Evolutionary conservation across 805 yeast genomes (phyloP).

Genomic region (Saturnispora hagleri): DNA sequence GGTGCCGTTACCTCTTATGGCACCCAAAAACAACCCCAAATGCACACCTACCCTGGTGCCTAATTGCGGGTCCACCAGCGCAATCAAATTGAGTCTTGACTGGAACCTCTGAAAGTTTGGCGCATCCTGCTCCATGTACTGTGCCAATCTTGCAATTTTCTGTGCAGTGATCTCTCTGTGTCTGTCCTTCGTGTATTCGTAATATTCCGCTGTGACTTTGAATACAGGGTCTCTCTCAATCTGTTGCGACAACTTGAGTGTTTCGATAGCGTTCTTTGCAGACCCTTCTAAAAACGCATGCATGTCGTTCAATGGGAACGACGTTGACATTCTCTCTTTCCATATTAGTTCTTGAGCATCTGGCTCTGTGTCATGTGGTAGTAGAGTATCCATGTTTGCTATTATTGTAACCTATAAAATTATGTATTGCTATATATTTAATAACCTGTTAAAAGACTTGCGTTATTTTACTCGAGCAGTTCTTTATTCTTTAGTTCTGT

Average conservation of each 20-base stretch:
- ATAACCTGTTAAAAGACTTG: too few relatives aligned
- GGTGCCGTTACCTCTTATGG: slow-evolving; percentile 84
- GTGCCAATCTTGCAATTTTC: slow-evolving; percentile 52
- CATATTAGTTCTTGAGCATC: slow-evolving; percentile 30
- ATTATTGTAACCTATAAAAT: too few relatives aligned
- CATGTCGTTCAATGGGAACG: slow-evolving; percentile 37
- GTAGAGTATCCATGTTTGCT: slow-evolving; percentile 6
- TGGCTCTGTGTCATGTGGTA: slow-evolving; percentile 24
- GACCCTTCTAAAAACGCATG: slow-evolving; percentile 49
- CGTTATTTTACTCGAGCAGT: too few relatives aligned
- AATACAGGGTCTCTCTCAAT: slow-evolving; percentile 62
- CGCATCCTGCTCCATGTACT: slow-evolving; percentile 42
- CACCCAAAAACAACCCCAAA: slow-evolving; percentile 72
- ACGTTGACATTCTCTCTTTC: slow-evolving; percentile 37
- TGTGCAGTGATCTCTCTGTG: slow-evolving; percentile 52
- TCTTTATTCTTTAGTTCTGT: too few relatives aligned
- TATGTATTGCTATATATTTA: too few relatives aligned
- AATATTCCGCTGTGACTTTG: slow-evolving; percentile 42
- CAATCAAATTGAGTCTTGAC: slow-evolving; percentile 48
- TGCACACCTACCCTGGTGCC: slow-evolving; percentile 84
- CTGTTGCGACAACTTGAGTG: slow-evolving; percentile 45
- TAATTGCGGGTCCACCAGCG: slow-evolving; percentile 68
- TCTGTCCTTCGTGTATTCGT: slow-evolving; percentile 46
- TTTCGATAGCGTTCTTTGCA: slow-evolving; percentile 35
- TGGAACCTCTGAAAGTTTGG: slow-evolving; percentile 39